Percentiles rank a stretch among this genome's conserved stretches.
Conservation (phyloP, 2,329 filamentous ascomycete genomes). For the Ceratocystis cubensis region DNA sequence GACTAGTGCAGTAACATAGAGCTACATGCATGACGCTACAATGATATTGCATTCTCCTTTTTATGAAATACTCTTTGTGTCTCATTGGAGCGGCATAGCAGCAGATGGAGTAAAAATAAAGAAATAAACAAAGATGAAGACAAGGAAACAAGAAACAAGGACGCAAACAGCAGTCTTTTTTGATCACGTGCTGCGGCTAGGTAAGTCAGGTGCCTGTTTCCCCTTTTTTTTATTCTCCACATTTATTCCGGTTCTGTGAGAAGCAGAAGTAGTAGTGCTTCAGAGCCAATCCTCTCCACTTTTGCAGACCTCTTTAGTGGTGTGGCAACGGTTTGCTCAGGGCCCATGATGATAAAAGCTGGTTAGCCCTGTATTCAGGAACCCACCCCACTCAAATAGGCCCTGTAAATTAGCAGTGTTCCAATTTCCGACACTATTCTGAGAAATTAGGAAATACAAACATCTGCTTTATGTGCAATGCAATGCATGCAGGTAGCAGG, state of each 20-base stretch:
- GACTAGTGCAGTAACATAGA: too few relatives aligned
- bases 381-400: not conserved
- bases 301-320: not conserved
- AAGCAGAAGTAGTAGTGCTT: not conserved
- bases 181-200: not conserved
- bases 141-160: not conserved
- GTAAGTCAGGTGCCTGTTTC: not conserved
- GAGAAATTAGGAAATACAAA: not conserved
- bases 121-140: not conserved
- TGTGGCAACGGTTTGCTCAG: not conserved
- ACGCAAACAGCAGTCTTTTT: not conserved
- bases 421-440: not conserved
- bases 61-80: not conserved
- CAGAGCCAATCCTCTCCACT: not conserved
- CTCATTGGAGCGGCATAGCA: too few relatives aligned
- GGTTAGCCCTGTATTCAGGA: not conserved
- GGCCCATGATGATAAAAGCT: not conserved
- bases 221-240: not conserved
- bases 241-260: not conserved
- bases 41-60: not conserved
- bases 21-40: not conserved
- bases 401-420: not conserved
- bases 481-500: not conserved
- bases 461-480: not conserved
- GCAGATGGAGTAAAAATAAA: not conserved